phyloP scores from a whole-genome alignment of 2,329 filamentous ascomycete genomes.

The Balansia obtecta region DNA sequence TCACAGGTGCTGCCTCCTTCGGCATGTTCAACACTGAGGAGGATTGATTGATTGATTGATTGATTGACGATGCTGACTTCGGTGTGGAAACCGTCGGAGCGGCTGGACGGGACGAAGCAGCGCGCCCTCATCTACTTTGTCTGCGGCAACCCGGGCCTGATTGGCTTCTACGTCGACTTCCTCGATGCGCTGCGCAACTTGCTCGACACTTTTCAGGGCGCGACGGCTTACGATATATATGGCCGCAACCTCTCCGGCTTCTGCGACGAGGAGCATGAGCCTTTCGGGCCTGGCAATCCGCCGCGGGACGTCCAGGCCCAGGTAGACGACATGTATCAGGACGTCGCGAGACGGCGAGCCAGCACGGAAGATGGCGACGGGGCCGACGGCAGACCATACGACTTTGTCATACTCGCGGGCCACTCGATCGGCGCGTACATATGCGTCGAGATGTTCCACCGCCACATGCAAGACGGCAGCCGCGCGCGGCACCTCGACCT shows the following conservation, averaged over 20 bases:
- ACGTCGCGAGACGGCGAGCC: constrained; percentile 16
- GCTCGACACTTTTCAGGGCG: constrained; percentile 31
- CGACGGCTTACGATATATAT: constrained; percentile 38
- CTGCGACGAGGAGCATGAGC: constrained; percentile 36
- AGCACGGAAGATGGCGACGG: constrained; percentile 7
- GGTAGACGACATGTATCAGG: constrained; percentile 30
- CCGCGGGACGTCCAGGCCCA: constrained; percentile 42
- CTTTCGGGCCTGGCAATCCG: constrained; percentile 26
- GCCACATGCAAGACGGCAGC: constrained; percentile 30
- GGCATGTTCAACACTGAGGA: not conserved
- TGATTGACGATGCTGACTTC: constrained; percentile 10
- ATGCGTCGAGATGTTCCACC: constrained; percentile 52
- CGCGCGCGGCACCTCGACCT: constrained; percentile 28
- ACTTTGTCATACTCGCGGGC: constrained; percentile 54
- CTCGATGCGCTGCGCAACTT: constrained; percentile 42
- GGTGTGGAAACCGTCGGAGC: constrained; percentile 19
- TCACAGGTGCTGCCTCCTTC: not conserved
- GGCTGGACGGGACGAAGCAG: constrained; percentile 9
- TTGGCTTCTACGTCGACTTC: constrained; percentile 62
- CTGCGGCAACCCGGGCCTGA: constrained; percentile 64
- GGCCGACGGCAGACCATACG: constrained; percentile 28
- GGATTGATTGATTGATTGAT: too few relatives aligned
- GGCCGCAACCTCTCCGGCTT: constrained; percentile 49
- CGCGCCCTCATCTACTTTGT: constrained; percentile 56
- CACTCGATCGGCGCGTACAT: constrained; percentile 69